Evolutionary conservation across 2,329 filamentous ascomycete genomes (phyloP).

Genomic region (Neopestalotiopsis clavispora): DNA sequence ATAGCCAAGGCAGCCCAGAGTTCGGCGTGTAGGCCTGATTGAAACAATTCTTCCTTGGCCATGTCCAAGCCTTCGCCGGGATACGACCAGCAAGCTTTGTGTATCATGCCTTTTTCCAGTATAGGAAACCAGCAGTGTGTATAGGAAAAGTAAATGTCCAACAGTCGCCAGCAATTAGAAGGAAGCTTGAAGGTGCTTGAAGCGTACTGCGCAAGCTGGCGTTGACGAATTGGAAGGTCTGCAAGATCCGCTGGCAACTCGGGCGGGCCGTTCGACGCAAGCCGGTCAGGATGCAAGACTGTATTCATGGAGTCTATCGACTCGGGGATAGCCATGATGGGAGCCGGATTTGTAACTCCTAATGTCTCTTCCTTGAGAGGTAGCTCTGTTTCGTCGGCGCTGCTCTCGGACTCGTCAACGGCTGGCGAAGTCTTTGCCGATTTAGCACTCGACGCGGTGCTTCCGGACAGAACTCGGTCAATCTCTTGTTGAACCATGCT

Average conservation of each 20-base stretch:
- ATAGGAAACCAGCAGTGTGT: constrained; percentile 80
- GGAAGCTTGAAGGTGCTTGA: constrained; percentile 45
- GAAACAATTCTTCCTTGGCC: constrained; percentile 29
- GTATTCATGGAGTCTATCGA: neutral
- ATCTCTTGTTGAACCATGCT: constrained; percentile 67
- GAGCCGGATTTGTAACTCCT: neutral
- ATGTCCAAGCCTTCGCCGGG: constrained; percentile 37
- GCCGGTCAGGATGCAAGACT: neutral
- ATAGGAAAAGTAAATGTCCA: constrained; percentile 77
- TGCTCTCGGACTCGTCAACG: constrained; percentile 33
- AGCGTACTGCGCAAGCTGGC: neutral
- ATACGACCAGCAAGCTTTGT: constrained; percentile 52
- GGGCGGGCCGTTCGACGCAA: neutral
- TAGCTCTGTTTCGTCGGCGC: constrained; percentile 33
- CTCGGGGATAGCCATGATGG: neutral
- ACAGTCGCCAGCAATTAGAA: constrained; percentile 60
- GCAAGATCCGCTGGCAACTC: constrained; percentile 1
- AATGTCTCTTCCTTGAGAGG: constrained; percentile 1
- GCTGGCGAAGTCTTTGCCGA: constrained; percentile 37
- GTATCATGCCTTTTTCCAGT: constrained; percentile 67
- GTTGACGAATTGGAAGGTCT: neutral
- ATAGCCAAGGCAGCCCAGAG: constrained; percentile 66
- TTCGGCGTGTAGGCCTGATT: constrained; percentile 54
- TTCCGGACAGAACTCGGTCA: constrained; percentile 62
- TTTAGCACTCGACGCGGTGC: constrained; percentile 35